Evolutionary conservation across 129 eudicot genomes (phyloP).

Genomic region (Erigeron canadensis): DNA sequence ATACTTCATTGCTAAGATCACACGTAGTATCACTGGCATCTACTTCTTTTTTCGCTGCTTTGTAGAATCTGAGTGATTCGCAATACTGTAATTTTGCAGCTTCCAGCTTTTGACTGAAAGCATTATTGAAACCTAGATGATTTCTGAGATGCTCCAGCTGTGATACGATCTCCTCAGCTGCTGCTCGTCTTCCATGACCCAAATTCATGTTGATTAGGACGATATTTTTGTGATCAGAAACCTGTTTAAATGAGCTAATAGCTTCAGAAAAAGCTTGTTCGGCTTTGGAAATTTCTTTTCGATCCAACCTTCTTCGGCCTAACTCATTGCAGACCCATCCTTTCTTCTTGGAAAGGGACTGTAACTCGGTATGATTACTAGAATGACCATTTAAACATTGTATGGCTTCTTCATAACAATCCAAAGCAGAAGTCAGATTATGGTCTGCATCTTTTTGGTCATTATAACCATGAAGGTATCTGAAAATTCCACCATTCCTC

Average conservation of each 20-base stretch:
- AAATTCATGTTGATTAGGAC: constrained; percentile 81
- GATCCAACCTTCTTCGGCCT: constrained; percentile 69
- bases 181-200: constrained; percentile 93
- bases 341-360: constrained; percentile 72
- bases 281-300: constrained; percentile 68
- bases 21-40: constrained; percentile 33
- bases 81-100: constrained; percentile 74
- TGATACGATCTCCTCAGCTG: constrained; percentile 73
- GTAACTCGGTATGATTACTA: constrained; percentile 51
- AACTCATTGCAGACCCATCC: constrained; percentile 99
- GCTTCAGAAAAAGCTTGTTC: constrained; percentile 87
- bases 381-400: constrained; percentile 50
- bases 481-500: constrained; percentile 80
- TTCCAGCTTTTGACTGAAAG: constrained; percentile 59
- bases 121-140: constrained; percentile 47
- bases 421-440: constrained; percentile 57
- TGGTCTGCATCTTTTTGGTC: constrained; percentile 53
- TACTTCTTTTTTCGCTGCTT: constrained; percentile 76
- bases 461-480: constrained; percentile 49
- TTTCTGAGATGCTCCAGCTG: constrained; percentile 53
- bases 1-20: constrained; percentile 64
- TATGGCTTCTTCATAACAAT: constrained; percentile 66
- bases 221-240: constrained; percentile 74
- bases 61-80: constrained; percentile 65
- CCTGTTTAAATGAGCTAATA: constrained; percentile 61